Evolutionary conservation across 345 rosid species (phyloP).

Genomic region (Balakata baccata): DNA sequence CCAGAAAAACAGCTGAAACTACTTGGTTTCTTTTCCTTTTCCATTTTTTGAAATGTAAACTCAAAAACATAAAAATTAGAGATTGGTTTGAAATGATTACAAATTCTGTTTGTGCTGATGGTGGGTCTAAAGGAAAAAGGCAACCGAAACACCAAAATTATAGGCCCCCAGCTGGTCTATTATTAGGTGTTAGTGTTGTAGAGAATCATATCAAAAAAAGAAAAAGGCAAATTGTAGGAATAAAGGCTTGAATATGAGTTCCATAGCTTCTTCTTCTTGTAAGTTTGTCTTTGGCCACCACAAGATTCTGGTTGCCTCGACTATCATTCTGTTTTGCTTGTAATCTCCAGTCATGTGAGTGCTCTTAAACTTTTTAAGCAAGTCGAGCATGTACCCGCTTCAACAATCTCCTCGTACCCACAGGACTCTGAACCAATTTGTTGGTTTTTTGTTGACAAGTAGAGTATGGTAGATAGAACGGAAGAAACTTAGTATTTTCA

Average conservation of each 20-base stretch:
- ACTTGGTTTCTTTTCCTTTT: not conserved
- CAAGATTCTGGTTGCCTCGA: not conserved
- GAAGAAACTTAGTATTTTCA: too few relatives aligned
- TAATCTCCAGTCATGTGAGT: too few relatives aligned
- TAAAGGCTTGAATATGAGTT: slow-evolving; percentile 14
- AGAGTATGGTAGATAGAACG: too few relatives aligned
- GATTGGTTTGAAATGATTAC: too few relatives aligned
- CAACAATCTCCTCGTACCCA: too few relatives aligned
- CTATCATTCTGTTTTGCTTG: not conserved
- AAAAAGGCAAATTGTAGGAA: slow-evolving; percentile 9
- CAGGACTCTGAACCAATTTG: too few relatives aligned
- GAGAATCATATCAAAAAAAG: slow-evolving; percentile 1
- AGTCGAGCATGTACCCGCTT: too few relatives aligned
- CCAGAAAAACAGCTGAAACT: slow-evolving; percentile 18
- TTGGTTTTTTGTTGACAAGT: too few relatives aligned
- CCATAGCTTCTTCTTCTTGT: slow-evolving; percentile 7
- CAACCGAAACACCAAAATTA: slow-evolving; percentile 10
- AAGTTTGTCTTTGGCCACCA: slow-evolving; percentile 2
- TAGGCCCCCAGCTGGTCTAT: not conserved
- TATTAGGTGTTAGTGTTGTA: slow-evolving; percentile 17
- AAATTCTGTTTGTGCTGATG: not conserved
- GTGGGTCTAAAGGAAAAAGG: slow-evolving; percentile 8
- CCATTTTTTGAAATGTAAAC: not conserved
- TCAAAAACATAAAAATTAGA: too few relatives aligned
- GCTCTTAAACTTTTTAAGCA: too few relatives aligned